These are phyloP conservation scores for Exophiala sp. DNA, from an alignment of 2,329 filamentous ascomycete genomes.

Conservation along the genomic window DNA sequence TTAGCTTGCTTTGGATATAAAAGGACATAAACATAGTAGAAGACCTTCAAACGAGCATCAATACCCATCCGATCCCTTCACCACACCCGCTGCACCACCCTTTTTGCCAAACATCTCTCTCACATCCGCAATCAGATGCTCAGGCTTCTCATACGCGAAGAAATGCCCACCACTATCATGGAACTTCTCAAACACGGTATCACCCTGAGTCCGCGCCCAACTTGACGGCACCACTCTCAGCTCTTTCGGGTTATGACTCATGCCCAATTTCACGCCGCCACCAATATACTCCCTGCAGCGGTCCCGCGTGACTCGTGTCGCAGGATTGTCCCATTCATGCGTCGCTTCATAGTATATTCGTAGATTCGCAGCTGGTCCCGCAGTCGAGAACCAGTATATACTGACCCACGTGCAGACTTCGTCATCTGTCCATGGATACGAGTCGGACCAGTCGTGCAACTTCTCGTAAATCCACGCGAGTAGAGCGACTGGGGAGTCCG, in stretches of 20 bases:
- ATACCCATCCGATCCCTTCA: conserved; percentile 36
- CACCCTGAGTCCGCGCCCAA: conserved; percentile 51
- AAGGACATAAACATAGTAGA: too few relatives aligned
- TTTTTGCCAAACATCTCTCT: conserved; percentile 47
- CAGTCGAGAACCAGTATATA: conserved; percentile 68
- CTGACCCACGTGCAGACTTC: conserved; percentile 72
- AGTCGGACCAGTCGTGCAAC: conserved; percentile 70
- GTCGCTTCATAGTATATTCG: conserved; percentile 69
- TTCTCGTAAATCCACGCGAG: conserved; percentile 82
- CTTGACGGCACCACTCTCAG: conserved; percentile 47
- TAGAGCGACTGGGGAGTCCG: conserved; percentile 66
- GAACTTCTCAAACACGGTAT: conserved; percentile 48
- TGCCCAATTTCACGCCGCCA: conserved; percentile 49
- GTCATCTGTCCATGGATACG: conserved; percentile 70
- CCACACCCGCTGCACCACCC: conserved; percentile 35
- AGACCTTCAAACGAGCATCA: not conserved
- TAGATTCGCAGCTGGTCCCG: conserved; percentile 64
- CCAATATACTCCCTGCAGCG: conserved; percentile 30
- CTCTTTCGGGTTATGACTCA: conserved; percentile 52
- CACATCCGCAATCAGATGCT: conserved; percentile 45
- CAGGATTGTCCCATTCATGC: conserved; percentile 36
- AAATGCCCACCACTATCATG: conserved; percentile 50
- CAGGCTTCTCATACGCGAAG: conserved; percentile 51
- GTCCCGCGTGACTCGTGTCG: conserved; percentile 22
- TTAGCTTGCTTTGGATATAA: too few relatives aligned